phyloP scores from a whole-genome alignment of 257 asterid species.

The Primulina eburnea region DNA sequence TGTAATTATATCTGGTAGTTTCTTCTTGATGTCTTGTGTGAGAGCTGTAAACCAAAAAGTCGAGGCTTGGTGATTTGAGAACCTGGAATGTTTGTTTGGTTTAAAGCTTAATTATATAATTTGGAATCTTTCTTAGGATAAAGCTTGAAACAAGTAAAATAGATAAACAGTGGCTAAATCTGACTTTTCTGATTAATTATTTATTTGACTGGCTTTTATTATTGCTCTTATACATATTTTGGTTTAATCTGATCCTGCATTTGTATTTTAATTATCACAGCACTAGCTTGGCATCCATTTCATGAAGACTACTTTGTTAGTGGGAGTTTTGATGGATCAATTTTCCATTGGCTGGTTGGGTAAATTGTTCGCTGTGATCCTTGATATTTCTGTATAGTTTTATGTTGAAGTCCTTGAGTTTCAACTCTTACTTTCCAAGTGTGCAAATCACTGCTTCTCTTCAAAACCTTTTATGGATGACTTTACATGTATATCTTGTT shows the following conservation, averaged over 20 bases:
- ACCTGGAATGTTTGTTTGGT: background rate
- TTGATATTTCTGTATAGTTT: constrained; percentile 13
- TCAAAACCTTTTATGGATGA: background rate
- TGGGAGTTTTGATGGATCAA: constrained; percentile 97
- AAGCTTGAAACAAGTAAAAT: background rate
- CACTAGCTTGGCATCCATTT: constrained; percentile 99
- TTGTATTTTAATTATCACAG: constrained; percentile 36
- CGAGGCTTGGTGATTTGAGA: background rate
- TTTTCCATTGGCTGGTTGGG: constrained; percentile 99
- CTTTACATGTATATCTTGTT: background rate
- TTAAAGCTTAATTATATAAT: background rate
- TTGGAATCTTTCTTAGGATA: background rate
- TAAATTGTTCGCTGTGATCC: constrained; percentile 33
- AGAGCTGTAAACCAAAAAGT: background rate
- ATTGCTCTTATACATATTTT: too few relatives aligned
- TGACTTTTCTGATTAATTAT: too few relatives aligned
- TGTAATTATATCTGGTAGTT: background rate
- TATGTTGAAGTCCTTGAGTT: constrained; percentile 13
- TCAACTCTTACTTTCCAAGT: constrained; percentile 4
- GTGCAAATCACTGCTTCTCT: constrained; percentile 3
- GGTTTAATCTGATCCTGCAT: constrained; percentile 20
- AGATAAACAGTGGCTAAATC: background rate
- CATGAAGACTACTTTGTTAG: constrained; percentile 98
- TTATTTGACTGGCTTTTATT: too few relatives aligned
- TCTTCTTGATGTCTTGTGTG: background rate